Base-by-base conservation (phyloP, 169 alveolate genomes). In the Plasmodium berghei region DNA sequence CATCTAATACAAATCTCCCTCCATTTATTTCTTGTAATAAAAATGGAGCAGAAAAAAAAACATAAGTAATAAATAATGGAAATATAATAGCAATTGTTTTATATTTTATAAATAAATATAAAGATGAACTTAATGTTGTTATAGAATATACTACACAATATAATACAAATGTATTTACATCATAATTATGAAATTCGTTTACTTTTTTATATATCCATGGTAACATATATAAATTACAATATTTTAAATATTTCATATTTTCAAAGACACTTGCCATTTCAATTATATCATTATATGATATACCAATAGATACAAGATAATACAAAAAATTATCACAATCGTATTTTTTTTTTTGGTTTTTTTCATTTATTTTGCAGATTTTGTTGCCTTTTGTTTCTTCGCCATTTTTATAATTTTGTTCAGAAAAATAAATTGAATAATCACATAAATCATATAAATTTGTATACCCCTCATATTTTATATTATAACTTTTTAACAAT, bases 201-300 rank as follows among this genome's bases (percentile, higher is more conserved):
- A 77, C 55, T 64, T 77, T 77, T 20, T 69, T 77, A 64, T 77
- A 62, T 52, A 77, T 77, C 89, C 89, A 77, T 24, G 89, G 89
- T 8, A 77, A 48, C 89, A 77, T 77, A 48, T 48, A 77, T 22
- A 77, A 9, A 64, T 77, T 77, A 54, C 89, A 49, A 63, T 64
- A 8, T 45, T 77, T 63, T 56, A 77, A 42, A 52, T 77, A 69
- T 64, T 77, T 59, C 28, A 63, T 77, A 9, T 77, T 77, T 77
- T 77, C 45, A 24, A 77, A 77, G 6, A 77, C 59, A 64, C 89
- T 77, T 0, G 89, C 73, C 77, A 77, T 64, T 12, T 63, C 54
- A 14, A 77, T 77, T 24, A 77, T 64, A 64, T 77, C 89, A 77
- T 77, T 58, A 55, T 77, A 77, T 22, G 89, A 64, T 40, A 77